Evolutionary conservation across 306 rosid species (phyloP).

Genomic region (Begonia peltatifolia): DNA sequence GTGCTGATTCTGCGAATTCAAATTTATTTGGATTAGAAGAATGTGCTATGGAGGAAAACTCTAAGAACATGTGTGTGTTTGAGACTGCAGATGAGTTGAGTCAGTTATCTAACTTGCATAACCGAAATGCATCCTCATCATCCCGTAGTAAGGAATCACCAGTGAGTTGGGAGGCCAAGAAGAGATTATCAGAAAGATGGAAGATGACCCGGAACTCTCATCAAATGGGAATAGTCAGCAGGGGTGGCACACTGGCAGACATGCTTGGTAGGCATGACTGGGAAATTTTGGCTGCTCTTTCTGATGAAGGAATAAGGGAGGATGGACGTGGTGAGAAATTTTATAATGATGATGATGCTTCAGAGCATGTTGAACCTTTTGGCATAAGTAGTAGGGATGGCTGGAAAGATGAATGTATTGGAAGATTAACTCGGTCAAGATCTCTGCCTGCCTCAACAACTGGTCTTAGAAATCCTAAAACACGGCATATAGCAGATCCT

Average conservation of each 20-base stretch:
- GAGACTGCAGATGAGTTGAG: constrained; percentile 45
- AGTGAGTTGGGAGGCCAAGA: constrained; percentile 84
- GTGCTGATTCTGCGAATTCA: constrained; percentile 17
- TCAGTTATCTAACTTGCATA: constrained; percentile 25
- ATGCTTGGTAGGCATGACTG: constrained; percentile 75
- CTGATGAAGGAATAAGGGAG: constrained; percentile 19
- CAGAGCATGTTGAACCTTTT: constrained; percentile 48
- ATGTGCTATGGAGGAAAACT: constrained; percentile 61
- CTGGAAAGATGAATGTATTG: constrained; percentile 59
- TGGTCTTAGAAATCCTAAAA: constrained; percentile 45
- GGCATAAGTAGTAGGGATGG: constrained; percentile 98
- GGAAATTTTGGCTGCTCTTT: constrained; percentile 20
- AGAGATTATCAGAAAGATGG: constrained; percentile 93
- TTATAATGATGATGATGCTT: constrained; percentile 25
- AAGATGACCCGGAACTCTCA: constrained; percentile 53
- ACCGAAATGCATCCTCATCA: constrained; percentile 29
- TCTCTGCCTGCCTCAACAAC: constrained; percentile 77
- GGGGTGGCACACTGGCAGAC: constrained; percentile 83
- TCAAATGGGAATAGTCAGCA: constrained; percentile 28
- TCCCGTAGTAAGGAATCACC: constrained; percentile 55
- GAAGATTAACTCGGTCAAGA: constrained; percentile 49
- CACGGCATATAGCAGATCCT: constrained; percentile 25
- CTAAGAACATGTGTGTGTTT: constrained; percentile 13
- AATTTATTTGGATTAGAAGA: constrained; percentile 46
- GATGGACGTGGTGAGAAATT: constrained; percentile 24